Conservation (phyloP, 306 rosid species). For the Begonia peltatifolia region DNA sequence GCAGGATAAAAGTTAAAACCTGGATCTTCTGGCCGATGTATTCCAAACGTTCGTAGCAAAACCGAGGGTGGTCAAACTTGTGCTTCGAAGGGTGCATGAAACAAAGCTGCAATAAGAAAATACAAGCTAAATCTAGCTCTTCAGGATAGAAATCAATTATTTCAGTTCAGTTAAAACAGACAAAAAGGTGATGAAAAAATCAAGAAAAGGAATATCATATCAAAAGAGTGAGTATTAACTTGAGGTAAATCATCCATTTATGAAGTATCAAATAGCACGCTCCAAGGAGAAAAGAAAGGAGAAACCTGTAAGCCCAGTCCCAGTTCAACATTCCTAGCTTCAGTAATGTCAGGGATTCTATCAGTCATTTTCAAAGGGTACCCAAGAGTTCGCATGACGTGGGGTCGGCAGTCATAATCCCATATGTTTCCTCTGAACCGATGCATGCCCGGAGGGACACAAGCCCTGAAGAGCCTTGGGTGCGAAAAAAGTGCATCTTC, state of each 20-base stretch:
- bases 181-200: too few relatives aligned
- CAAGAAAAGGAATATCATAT: too few relatives aligned
- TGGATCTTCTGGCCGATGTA: slow-evolving; percentile 89
- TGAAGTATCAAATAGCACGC: too few relatives aligned
- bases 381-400: slow-evolving; percentile 55
- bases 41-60: slow-evolving; percentile 85
- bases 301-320: slow-evolving; percentile 93
- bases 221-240: too few relatives aligned
- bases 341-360: slow-evolving; percentile 61
- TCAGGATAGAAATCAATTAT: too few relatives aligned
- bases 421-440: slow-evolving; percentile 89
- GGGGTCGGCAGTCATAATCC: slow-evolving; percentile 77
- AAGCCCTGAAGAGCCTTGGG: slow-evolving; percentile 90
- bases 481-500: slow-evolving; percentile 93
- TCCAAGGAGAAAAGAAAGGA: too few relatives aligned
- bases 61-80: slow-evolving; percentile 93
- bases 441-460: slow-evolving; percentile 96
- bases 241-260: too few relatives aligned
- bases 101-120: slow-evolving; percentile 43
- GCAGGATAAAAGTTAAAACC: slow-evolving; percentile 22
- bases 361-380: slow-evolving; percentile 57
- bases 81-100: slow-evolving; percentile 86
- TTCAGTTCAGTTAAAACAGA: too few relatives aligned
- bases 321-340: slow-evolving; percentile 79
- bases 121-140: too few relatives aligned